Evolutionary conservation across 352 stramenopile genomes (phyloP).

Genomic region (Pythium brachiatum): DNA sequence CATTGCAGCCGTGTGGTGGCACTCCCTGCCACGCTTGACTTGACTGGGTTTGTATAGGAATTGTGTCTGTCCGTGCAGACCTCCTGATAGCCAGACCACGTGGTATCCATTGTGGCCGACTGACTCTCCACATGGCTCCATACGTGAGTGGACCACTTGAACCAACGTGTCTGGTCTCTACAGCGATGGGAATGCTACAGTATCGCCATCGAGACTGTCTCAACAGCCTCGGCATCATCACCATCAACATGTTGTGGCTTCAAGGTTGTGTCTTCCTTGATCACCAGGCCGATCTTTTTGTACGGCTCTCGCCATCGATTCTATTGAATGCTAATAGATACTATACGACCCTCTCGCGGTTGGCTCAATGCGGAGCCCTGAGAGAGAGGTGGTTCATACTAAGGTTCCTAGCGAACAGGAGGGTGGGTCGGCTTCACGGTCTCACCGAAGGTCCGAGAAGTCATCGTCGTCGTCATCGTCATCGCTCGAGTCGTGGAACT

Average conservation of each 20-base stretch:
- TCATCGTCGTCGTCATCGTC: constrained; percentile 6
- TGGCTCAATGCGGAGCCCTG: neutral
- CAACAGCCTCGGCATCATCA: too few relatives aligned
- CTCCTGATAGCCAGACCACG: neutral
- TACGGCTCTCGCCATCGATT: too few relatives aligned
- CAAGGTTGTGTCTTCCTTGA: too few relatives aligned
- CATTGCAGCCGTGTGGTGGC: neutral
- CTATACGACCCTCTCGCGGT: neutral
- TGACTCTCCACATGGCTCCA: constrained; percentile 1
- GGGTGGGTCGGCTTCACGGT: neutral
- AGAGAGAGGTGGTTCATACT: neutral
- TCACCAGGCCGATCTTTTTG: too few relatives aligned
- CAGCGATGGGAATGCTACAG: too few relatives aligned
- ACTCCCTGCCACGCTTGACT: neutral
- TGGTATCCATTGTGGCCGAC: neutral
- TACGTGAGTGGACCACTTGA: neutral
- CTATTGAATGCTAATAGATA: neutral
- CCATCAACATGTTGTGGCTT: too few relatives aligned
- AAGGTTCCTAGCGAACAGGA: neutral
- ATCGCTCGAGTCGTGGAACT: constrained; percentile 21
- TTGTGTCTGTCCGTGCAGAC: neutral
- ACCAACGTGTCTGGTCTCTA: too few relatives aligned
- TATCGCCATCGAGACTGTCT: too few relatives aligned
- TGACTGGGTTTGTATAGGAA: neutral
- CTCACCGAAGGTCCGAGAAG: neutral